phyloP scores from a whole-genome alignment of 768 basidiomycete species.

The Leucogyrophana mollusca region DNA sequence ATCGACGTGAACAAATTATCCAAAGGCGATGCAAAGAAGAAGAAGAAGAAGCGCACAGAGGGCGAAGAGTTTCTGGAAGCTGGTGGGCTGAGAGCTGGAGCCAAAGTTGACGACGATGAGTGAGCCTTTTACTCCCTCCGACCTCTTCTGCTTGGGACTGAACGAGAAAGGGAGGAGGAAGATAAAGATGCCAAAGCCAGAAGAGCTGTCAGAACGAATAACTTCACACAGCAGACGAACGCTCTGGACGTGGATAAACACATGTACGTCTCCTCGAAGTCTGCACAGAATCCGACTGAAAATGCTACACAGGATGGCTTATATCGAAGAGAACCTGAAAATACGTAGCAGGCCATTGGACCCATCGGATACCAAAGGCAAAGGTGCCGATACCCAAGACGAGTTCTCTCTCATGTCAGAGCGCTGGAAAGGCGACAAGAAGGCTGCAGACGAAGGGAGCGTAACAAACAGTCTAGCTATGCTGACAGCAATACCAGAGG shows the following conservation, averaged over 20 bases:
- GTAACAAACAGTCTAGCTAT: constrained; percentile 92
- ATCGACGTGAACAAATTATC: constrained; percentile 85
- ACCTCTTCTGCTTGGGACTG: neutral
- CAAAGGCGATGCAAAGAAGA: constrained; percentile 79
- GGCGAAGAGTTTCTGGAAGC: constrained; percentile 41
- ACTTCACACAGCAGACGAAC: constrained; percentile 98
- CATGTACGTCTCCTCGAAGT: constrained; percentile 69
- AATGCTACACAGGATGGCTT: constrained; percentile 86
- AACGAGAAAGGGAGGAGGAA: constrained; percentile 48
- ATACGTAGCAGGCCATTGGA: constrained; percentile 61
- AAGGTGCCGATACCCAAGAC: constrained; percentile 69
- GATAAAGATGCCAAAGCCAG: constrained; percentile 72
- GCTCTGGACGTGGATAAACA: constrained; percentile 96
- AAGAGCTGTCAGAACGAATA: constrained; percentile 76
- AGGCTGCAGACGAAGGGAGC: constrained; percentile 77
- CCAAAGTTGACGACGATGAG: constrained; percentile 51
- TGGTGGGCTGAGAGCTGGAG: constrained; percentile 59
- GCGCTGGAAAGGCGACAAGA: constrained; percentile 59
- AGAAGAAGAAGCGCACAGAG: constrained; percentile 53
- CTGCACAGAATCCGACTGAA: neutral
- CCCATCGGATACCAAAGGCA: constrained; percentile 40
- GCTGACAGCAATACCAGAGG: constrained; percentile 97
- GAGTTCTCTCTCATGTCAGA: constrained; percentile 74
- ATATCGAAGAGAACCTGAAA: constrained; percentile 92
- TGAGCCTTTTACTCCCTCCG: constrained; percentile 27